These are phyloP conservation scores for Penicillium pulvis DNA, from an alignment of 495 filamentous ascomycete genomes.

Conservation along the genomic window DNA sequence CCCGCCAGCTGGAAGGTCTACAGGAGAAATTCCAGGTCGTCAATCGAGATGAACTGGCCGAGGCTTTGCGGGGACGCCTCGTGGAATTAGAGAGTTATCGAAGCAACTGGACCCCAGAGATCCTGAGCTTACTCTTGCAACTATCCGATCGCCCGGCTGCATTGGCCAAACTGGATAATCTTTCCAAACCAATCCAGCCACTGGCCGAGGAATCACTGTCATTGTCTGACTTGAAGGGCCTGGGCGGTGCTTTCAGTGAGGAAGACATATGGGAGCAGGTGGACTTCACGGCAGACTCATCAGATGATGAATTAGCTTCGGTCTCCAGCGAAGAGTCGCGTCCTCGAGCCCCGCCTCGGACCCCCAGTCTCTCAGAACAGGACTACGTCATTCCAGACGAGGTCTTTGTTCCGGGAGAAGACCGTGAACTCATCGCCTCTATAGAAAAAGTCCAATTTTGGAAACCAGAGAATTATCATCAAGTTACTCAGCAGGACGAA, in stretches of 20 bases:
- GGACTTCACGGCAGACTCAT: conserved; percentile 68
- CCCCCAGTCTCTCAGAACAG: conserved; percentile 26
- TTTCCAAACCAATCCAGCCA: conserved; percentile 53
- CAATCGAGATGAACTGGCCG: conserved; percentile 72
- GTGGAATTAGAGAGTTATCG: conserved; percentile 54
- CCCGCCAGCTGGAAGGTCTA: conserved; percentile 70
- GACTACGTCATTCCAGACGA: conserved; percentile 43
- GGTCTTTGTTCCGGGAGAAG: conserved; percentile 35
- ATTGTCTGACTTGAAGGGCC: conserved; percentile 74
- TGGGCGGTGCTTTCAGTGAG: conserved; percentile 70
- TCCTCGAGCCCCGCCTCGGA: conserved; percentile 25
- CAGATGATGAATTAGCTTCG: conserved; percentile 52
- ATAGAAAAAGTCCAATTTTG: conserved; percentile 67
- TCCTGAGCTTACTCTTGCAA: conserved; percentile 75
- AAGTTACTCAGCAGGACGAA: conserved; percentile 28
- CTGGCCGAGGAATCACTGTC: conserved; percentile 53
- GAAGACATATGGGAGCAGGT: conserved; percentile 77
- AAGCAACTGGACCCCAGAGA: conserved; percentile 71
- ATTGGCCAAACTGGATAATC: conserved; percentile 62
- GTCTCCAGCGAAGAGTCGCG: conserved; percentile 33
- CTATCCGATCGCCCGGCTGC: conserved; percentile 80
- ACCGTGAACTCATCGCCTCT: conserved; percentile 46
- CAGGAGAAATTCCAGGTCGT: conserved; percentile 86
- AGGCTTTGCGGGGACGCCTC: conserved; percentile 67
- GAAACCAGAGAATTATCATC: conserved; percentile 44